Base-by-base conservation (phyloP, 495 filamentous ascomycete genomes). In the Daldinia loculata region DNA sequence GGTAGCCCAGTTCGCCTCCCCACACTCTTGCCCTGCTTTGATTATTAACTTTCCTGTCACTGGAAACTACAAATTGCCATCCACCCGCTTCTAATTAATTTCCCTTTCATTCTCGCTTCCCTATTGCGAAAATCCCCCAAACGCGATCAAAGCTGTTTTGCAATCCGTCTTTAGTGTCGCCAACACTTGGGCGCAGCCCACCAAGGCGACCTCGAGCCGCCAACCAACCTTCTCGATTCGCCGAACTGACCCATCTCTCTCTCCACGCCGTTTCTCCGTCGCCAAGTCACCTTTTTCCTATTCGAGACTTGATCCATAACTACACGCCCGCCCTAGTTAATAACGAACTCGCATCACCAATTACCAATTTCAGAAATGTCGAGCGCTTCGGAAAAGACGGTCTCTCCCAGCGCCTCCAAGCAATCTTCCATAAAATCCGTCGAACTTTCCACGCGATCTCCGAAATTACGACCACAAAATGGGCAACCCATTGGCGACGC, bases 351-450 rank as follows among this genome's bases (percentile, higher is more conserved):
- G 30, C 61, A 60, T 30, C 45, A 9, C 29, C 53, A 41, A 7
- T 7, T 50, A 9, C 29, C 53, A 41, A 7, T 7, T 50, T 55
- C 65, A 56, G 70, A 70, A 68, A 77, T 77, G 75, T 76, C 75
- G 75, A 75, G 64, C 74, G 65, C 53, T 63, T 77, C 75, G 56
- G 75, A 77, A 61, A 79, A 78, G 69, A 76, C 79, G 41, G 68
- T 73, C 11, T 81, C 81, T 38, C 79, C 75, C 62, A 77, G 74
- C 66, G 76, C 78, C 26, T 84, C 82, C 26, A 82, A 82, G 43
- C 77, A 82, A 14, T 82, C 82, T 12, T 84, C 82, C 11, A 76
- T 84, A 68, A 81, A 78, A 69, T 84, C 82, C 4, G 65, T 81
- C 66, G 82, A 83, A 30, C 67, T 69, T 26, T 63, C 76, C 41